These are phyloP conservation scores for Hibiscus tridactylites DNA, from an alignment of 345 rosid genomes.

Conservation along the genomic window DNA sequence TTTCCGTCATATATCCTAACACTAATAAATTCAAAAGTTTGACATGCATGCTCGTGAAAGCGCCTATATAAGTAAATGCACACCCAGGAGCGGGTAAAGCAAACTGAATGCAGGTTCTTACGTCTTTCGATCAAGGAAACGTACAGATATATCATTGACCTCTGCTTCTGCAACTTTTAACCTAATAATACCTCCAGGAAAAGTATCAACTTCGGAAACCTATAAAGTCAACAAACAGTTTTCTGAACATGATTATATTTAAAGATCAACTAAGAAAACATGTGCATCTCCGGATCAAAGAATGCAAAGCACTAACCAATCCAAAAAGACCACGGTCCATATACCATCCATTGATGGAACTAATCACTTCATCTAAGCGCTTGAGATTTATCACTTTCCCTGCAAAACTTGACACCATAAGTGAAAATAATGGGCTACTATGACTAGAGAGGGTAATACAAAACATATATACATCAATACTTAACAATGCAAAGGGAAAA, in stretches of 20 bases:
- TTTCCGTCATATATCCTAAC: constrained; percentile 4
- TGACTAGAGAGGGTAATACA: constrained; percentile 10
- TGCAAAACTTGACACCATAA: constrained; percentile 72
- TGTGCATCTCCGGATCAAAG: background rate
- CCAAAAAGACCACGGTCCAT: constrained; percentile 9
- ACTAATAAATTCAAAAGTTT: background rate
- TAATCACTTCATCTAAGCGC: constrained; percentile 79
- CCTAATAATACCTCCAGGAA: constrained; percentile 87
- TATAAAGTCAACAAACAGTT: constrained; percentile 14
- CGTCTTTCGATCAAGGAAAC: constrained; percentile 20
- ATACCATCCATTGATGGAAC: constrained; percentile 79
- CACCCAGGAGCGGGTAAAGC: background rate
- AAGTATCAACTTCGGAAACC: constrained; percentile 36
- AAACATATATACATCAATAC: constrained; percentile 7
- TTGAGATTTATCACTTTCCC: constrained; percentile 85
- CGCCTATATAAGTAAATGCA: background rate
- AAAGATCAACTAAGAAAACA: background rate
- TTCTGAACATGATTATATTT: background rate
- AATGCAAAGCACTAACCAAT: constrained; percentile 19
- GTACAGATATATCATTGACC: constrained; percentile 35
- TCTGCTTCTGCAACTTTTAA: constrained; percentile 93
- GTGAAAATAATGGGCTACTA: constrained; percentile 32
- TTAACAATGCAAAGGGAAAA: constrained; percentile 8
- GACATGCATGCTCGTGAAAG: background rate
- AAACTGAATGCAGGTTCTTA: constrained; percentile 39